Percentiles rank a stretch among this genome's conserved stretches.
Conservation (phyloP, 306 rosid genomes). For the Nissolia schottii region DNA sequence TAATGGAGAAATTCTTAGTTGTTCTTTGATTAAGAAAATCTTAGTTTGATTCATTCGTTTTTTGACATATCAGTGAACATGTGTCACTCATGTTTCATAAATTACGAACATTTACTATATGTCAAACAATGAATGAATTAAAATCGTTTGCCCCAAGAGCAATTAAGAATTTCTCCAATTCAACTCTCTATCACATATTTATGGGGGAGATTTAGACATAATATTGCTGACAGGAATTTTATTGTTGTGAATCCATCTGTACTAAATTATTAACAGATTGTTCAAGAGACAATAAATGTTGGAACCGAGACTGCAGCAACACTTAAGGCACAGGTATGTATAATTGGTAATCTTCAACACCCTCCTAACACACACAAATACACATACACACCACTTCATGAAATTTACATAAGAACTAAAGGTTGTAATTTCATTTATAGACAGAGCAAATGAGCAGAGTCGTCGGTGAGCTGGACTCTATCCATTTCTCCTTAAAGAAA, state of each 20-base stretch:
- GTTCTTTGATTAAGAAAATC: no score
- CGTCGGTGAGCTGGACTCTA: slow-evolving; percentile 87
- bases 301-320: slow-evolving; percentile 89
- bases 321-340: slow-evolving; percentile 80
- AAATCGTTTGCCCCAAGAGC: no score
- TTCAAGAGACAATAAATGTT: slow-evolving; percentile 74
- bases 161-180: background rate
- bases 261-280: slow-evolving; percentile 42
- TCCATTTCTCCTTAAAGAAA: slow-evolving; percentile 86
- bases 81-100: no score
- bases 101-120: no score
- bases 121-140: no score
- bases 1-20: no score
- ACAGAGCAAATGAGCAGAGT: slow-evolving; percentile 97
- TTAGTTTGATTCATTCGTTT: no score
- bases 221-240: slow-evolving; percentile 2
- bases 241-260: slow-evolving; percentile 15
- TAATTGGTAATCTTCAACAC: background rate
- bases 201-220: background rate
- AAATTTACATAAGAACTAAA: slow-evolving; percentile 25
- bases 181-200: background rate
- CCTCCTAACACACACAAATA: background rate
- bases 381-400: background rate
- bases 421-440: slow-evolving; percentile 35
- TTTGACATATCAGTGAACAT: no score